Conservation (phyloP, 768 basidiomycete genomes). For the Royoungia palumana region DNA sequence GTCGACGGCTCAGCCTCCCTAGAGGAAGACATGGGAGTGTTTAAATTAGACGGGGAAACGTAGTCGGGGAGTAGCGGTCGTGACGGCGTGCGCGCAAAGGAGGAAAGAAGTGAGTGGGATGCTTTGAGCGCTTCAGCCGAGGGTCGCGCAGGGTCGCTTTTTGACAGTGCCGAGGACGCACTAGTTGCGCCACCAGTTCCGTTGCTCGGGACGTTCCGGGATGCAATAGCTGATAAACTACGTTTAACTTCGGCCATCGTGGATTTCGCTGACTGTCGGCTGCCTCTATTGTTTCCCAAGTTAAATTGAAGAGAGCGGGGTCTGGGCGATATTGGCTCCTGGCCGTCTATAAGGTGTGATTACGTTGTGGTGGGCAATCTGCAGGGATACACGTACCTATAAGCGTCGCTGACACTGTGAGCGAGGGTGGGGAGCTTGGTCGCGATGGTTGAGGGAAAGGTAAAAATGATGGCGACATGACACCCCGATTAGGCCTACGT, state of each 20-base stretch:
- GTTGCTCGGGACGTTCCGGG: slow-evolving; percentile 14
- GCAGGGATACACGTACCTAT: slow-evolving; percentile 14
- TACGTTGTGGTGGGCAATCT: not conserved
- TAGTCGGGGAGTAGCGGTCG: slow-evolving; percentile 14
- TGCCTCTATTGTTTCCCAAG: slow-evolving; percentile 14
- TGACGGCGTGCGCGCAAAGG: slow-evolving; percentile 20
- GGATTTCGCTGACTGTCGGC: slow-evolving; percentile 4
- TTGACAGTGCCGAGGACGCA: slow-evolving; percentile 13
- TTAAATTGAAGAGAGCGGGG: slow-evolving; percentile 22
- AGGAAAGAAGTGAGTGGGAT: slow-evolving; percentile 9
- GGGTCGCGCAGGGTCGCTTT: slow-evolving; percentile 13
- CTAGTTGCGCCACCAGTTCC: slow-evolving; percentile 14
- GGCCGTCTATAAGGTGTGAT: slow-evolving; percentile 12
- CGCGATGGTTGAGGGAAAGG: slow-evolving; percentile 29
- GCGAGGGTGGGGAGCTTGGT: slow-evolving; percentile 16
- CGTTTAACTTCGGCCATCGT: slow-evolving; percentile 25
- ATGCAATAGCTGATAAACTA: slow-evolving; percentile 23
- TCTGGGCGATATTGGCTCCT: slow-evolving; percentile 12
- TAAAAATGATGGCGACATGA: slow-evolving; percentile 26
- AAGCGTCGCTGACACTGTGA: slow-evolving; percentile 25
- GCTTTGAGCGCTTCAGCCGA: slow-evolving; percentile 7
- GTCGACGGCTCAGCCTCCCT: slow-evolving; percentile 29
- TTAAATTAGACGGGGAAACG: not conserved
- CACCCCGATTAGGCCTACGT: slow-evolving; percentile 14
- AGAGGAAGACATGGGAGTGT: slow-evolving; percentile 12